These are phyloP conservation scores for Chromosphaera perkinsii DNA, from an alignment of 208 protist species.

Conservation along the genomic window DNA sequence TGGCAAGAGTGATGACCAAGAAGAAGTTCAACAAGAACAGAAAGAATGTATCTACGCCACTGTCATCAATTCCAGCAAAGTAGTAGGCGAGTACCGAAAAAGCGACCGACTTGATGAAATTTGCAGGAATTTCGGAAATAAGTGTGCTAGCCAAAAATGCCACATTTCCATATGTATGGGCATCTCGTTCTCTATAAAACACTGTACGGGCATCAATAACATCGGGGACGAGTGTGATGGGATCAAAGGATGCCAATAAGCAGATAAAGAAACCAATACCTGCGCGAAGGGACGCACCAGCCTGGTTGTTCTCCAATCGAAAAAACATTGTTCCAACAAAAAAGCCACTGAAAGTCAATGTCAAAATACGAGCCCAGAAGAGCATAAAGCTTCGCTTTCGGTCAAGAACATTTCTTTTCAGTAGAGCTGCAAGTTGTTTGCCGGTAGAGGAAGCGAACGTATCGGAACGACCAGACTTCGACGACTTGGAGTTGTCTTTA, in stretches of 20 bases:
- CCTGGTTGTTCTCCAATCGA: background rate
- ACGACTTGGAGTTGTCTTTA: too few relatives aligned
- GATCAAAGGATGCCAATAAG: background rate
- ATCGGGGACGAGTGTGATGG: background rate
- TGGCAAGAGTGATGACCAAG: background rate
- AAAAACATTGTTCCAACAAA: background rate
- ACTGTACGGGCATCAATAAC: background rate
- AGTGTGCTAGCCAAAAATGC: conserved; percentile 22
- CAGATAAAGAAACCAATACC: background rate
- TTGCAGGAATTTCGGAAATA: conserved; percentile 17
- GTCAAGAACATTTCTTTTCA: background rate
- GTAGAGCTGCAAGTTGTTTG: background rate
- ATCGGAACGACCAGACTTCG: too few relatives aligned
- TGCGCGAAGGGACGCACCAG: background rate
- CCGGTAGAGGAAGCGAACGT: background rate
- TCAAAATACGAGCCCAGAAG: background rate
- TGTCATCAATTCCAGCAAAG: conserved; percentile 5
- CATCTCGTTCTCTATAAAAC: conserved; percentile 12
- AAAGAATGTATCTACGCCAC: background rate
- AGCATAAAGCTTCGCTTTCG: background rate
- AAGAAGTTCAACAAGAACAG: conserved; percentile 1
- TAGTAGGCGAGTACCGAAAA: conserved; percentile 23
- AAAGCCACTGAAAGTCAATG: background rate
- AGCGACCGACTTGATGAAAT: conserved; percentile 1
- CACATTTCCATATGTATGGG: conserved; percentile 1